Evolutionary conservation across 495 filamentous ascomycete species (phyloP).

Genomic region (Aspergillus sclerotiicarbonarius): DNA sequence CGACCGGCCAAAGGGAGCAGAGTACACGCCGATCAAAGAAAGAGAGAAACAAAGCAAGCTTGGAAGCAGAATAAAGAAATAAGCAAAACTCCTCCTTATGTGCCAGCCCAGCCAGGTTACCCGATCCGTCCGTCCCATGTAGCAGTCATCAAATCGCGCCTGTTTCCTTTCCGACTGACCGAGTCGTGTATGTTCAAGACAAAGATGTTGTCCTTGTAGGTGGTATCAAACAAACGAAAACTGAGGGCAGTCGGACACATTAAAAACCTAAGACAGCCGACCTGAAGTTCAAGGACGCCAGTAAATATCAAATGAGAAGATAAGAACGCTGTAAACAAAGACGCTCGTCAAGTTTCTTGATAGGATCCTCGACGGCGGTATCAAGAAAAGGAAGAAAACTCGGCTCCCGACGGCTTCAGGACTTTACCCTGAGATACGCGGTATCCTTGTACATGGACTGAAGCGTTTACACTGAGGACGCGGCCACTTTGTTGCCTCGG

Average conservation of each 20-base stretch:
- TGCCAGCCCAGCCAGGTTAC: slow-evolving; percentile 13
- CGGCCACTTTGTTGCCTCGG: slow-evolving; percentile 17
- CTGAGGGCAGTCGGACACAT: slow-evolving; percentile 12
- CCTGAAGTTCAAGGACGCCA: background rate
- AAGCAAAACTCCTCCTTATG: slow-evolving; percentile 13
- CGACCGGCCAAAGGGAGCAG: background rate
- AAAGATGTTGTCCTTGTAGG: slow-evolving; percentile 1
- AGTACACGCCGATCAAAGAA: background rate
- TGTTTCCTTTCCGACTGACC: slow-evolving; percentile 12
- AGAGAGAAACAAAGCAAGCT: background rate
- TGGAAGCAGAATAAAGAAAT: slow-evolving; percentile 1
- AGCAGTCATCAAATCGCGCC: slow-evolving; percentile 1
- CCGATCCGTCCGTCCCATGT: slow-evolving; percentile 10
- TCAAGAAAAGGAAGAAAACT: slow-evolving; percentile 4
- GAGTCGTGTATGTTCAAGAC: slow-evolving; percentile 5
- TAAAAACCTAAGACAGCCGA: slow-evolving; percentile 4
- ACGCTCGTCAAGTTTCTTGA: background rate
- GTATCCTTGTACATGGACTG: background rate
- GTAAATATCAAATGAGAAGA: slow-evolving; percentile 7
- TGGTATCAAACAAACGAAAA: slow-evolving; percentile 14
- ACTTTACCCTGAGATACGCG: background rate
- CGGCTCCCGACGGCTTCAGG: background rate
- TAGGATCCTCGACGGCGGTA: slow-evolving; percentile 10
- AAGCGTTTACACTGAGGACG: slow-evolving; percentile 10
- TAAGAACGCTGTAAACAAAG: slow-evolving; percentile 2